Base-by-base conservation (phyloP, 352 stramenopile genomes). In the Phytophthora parvispora region DNA sequence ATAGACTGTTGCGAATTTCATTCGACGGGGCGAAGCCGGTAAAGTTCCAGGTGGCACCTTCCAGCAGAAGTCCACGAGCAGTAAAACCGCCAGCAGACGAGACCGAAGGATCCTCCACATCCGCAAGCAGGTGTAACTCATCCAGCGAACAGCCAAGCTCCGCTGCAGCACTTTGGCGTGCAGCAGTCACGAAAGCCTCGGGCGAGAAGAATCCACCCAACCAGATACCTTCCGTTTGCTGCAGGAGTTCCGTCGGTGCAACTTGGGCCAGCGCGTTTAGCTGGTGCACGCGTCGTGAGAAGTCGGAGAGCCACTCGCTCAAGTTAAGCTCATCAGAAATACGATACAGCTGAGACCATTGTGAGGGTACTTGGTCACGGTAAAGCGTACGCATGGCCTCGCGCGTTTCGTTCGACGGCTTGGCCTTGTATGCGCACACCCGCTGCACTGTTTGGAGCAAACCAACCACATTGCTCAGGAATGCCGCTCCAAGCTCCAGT, bases 161-260 rank as follows among this genome's bases (percentile, higher is more conserved):
- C 0, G 91, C 80, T 4, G 96, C 95, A 38, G 95, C 92, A 29
- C 89, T 88, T 82, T 99, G 96, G 4, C 96, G 83, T 6, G 86
- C 97, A 5, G 95, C 94, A 6, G 93, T 98, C 43, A 99, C 81
- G 42, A 98, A 98, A 36, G 93, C 93, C 59, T 98, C 95, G 7
- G 96, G 93, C 8, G 87, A 97, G 64, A 98, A 98, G 36, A 99
- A 80, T 0, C 93, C 92, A n/a, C 95, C 95, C 22, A 98, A 74
- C 93, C 95, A 98, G 48, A 98, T 85, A 22, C 86, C 83, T 24
- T 53, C 67, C 18, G 62, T 9, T 16, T 81, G 71, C 52, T 79
- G 65, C 27, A 78, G 54, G 24, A 93, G 62, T 12, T 87, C 69
- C 24, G 73, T 77, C 12, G 72, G 72, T 5, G 78, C 69, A 5